These are phyloP conservation scores for Saussurea involucrata DNA, from an alignment of 129 eudicot genomes.

Conservation along the genomic window DNA sequence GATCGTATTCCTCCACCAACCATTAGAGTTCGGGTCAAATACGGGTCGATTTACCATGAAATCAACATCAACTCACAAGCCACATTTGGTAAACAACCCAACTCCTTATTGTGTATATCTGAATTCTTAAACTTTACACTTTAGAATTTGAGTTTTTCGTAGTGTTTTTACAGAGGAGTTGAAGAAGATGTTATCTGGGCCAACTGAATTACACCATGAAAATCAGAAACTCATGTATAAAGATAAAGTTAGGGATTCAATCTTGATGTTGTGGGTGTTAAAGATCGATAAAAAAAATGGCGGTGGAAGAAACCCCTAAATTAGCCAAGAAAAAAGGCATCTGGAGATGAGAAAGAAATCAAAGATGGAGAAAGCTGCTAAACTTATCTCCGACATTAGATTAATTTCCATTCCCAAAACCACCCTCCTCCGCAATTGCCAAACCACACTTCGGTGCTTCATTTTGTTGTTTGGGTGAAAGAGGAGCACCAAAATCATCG, in stretches of 20 bases:
- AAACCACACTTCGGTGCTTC: too few relatives aligned
- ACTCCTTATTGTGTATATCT: not conserved
- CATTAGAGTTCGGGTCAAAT: constrained; percentile 87
- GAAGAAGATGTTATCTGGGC: constrained; percentile 92
- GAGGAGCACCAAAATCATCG: too few relatives aligned
- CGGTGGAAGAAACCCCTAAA: constrained; percentile 70
- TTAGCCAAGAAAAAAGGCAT: constrained; percentile 72
- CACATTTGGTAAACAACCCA: constrained; percentile 57
- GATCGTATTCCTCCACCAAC: constrained; percentile 63
- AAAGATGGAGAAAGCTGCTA: constrained; percentile 68
- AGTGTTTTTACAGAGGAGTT: constrained; percentile 51
- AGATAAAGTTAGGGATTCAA: constrained; percentile 69
- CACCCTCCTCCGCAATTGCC: too few relatives aligned
- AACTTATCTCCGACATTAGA: constrained; percentile 65
- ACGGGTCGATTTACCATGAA: constrained; percentile 70
- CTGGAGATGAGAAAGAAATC: constrained; percentile 74
- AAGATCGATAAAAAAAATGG: constrained; percentile 75
- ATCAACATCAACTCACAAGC: constrained; percentile 73
- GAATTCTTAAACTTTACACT: not conserved
- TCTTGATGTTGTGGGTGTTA: constrained; percentile 76
- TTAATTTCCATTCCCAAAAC: too few relatives aligned
- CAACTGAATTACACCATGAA: constrained; percentile 82
- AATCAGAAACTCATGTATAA: constrained; percentile 73
- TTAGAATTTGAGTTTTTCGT: not conserved
- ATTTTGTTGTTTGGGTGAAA: too few relatives aligned